These are phyloP conservation scores for Zanthoxylum bungeanum DNA, from an alignment of 345 rosid genomes.

Conservation along the genomic window DNA sequence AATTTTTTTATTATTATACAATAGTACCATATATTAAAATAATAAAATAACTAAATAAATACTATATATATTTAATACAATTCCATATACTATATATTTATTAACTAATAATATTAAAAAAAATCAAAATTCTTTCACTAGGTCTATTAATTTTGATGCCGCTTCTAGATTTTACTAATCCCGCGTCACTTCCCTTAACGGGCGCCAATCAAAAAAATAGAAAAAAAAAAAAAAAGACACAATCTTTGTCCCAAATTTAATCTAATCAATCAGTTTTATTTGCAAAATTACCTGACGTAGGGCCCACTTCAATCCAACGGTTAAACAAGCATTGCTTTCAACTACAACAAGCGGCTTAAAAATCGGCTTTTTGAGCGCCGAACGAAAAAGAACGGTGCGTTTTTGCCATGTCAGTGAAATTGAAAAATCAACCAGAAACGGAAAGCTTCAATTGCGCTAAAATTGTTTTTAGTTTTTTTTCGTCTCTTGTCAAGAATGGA, in stretches of 20 bases:
- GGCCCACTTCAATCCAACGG: constrained; percentile 19
- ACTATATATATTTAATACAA: too few relatives aligned
- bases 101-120: too few relatives aligned
- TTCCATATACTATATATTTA: too few relatives aligned
- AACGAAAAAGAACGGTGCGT: constrained; percentile 29
- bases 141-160: background rate
- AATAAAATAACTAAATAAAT: too few relatives aligned
- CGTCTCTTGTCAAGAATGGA: constrained; percentile 33
- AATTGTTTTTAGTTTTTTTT: constrained; percentile 10
- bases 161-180: background rate
- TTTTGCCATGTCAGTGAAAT: constrained; percentile 25
- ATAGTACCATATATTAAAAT: too few relatives aligned
- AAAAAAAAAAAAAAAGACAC: background rate
- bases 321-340: constrained; percentile 5
- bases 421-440: background rate
- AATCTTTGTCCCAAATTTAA: background rate
- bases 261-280: constrained; percentile 5
- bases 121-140: too few relatives aligned
- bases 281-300: background rate
- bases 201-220: constrained; percentile 9
- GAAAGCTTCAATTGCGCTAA: constrained; percentile 37
- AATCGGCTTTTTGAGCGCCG: constrained; percentile 36
- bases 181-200: constrained; percentile 19
- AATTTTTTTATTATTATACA: too few relatives aligned
- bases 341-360: constrained; percentile 24